Conservation (phyloP, 2,329 filamentous ascomycete genomes). For the Sporothrix luriei region DNA sequence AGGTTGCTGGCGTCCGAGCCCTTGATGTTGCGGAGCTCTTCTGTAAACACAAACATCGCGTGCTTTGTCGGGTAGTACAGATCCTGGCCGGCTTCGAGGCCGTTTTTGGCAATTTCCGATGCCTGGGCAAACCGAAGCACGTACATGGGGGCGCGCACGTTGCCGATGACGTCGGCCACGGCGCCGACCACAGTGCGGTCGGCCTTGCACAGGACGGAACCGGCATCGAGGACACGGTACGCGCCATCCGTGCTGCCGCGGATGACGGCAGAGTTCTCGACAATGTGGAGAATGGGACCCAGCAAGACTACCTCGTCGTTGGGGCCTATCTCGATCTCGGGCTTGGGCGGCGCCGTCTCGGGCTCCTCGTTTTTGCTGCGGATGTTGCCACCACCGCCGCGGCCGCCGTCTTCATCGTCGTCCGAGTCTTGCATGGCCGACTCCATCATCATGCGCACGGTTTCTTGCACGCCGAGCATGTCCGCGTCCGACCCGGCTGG, state of each 20-base stretch:
- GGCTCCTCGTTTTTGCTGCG: conserved; percentile 79
- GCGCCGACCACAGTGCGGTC: conserved; percentile 77
- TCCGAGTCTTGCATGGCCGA: conserved; percentile 68
- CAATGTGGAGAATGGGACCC: conserved; percentile 72
- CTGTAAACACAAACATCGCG: conserved; percentile 83
- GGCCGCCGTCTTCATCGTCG: conserved; percentile 44
- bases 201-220: conserved; percentile 78
- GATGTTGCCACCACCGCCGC: conserved; percentile 52
- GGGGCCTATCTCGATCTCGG: conserved; percentile 74
- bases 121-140: conserved; percentile 71
- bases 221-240: conserved; percentile 80
- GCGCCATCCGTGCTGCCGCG: conserved; percentile 78
- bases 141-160: conserved; percentile 84
- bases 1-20: conserved; percentile 93
- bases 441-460: conserved; percentile 81
- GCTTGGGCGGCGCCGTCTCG: conserved; percentile 68
- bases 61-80: conserved; percentile 80
- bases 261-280: conserved; percentile 78
- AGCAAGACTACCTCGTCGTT: conserved; percentile 77
- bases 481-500: conserved; percentile 61
- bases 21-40: conserved; percentile 75
- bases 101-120: conserved; percentile 64
- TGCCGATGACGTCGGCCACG: conserved; percentile 82
- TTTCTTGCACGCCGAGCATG: conserved; percentile 77
- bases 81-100: conserved; percentile 67